phyloP scores from a whole-genome alignment of 371 early-diverging fungal genomes.

The Furculomyces boomerangus region DNA sequence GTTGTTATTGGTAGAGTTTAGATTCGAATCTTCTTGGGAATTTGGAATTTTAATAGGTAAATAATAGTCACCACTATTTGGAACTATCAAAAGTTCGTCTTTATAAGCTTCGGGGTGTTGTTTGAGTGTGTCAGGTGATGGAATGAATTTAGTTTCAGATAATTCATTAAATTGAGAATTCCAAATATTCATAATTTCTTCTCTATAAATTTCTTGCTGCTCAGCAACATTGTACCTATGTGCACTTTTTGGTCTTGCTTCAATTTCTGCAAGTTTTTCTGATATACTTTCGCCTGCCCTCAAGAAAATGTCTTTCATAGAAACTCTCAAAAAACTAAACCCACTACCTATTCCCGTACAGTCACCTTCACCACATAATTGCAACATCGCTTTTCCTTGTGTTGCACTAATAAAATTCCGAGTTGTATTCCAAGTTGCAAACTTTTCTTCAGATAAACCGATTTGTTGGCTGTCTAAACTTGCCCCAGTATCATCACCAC shows the following conservation, averaged over 20 bases:
- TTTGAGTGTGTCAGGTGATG: neutral
- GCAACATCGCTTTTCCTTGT: slow-evolving; percentile 83
- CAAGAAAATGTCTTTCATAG: slow-evolving; percentile 93
- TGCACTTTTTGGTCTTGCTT: slow-evolving; percentile 62
- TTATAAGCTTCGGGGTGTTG: slow-evolving; percentile 4
- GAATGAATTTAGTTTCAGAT: neutral
- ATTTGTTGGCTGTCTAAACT: neutral
- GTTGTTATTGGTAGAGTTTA: too few species aligned
- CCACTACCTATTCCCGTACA: slow-evolving; percentile 97
- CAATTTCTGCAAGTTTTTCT: slow-evolving; percentile 64
- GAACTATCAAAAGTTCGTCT: slow-evolving; percentile 18
- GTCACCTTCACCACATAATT: slow-evolving; percentile 88
- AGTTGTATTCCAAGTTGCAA: slow-evolving; percentile 95
- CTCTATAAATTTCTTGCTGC: slow-evolving; percentile 84
- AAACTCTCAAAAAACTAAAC: slow-evolving; percentile 93
- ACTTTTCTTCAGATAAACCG: slow-evolving; percentile 44
- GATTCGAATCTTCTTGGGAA: too few species aligned
- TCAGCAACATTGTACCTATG: slow-evolving; percentile 87
- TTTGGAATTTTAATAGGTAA: neutral
- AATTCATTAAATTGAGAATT: slow-evolving; percentile 53
- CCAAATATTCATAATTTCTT: slow-evolving; percentile 91
- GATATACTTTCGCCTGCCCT: slow-evolving; percentile 73
- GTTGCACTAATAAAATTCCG: slow-evolving; percentile 88
- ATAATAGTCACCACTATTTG: slow-evolving; percentile 4
- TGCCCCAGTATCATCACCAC: neutral